A percentile compares a stretch with the other conserved stretches of the same genome.
These are phyloP conservation scores for Chaetomium strumarium DNA, from an alignment of 2,329 filamentous ascomycete species.

Conservation along the genomic window DNA sequence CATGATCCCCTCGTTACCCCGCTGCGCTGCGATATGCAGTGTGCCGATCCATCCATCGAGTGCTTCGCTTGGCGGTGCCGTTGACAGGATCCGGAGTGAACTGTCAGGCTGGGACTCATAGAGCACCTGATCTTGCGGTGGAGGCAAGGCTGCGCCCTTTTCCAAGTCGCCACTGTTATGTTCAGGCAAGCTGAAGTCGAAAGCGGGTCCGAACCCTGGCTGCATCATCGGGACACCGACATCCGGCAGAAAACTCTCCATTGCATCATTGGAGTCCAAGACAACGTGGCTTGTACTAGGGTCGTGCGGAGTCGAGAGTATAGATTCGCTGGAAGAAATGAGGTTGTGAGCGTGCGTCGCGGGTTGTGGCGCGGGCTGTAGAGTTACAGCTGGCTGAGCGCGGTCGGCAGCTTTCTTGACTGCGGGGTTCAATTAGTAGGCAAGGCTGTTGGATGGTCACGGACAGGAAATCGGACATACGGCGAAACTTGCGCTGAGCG, in stretches of 20 bases:
- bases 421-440: not conserved
- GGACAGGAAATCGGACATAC: not conserved
- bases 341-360: too few relatives aligned
- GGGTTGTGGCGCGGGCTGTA: too few relatives aligned
- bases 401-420: not conserved
- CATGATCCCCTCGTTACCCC: constrained; percentile 5
- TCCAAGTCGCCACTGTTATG: too few relatives aligned
- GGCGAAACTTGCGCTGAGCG: constrained; percentile 1
- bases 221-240: too few relatives aligned
- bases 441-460: not conserved
- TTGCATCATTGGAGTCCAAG: not conserved
- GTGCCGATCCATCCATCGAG: not conserved
- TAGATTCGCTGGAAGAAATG: too few relatives aligned
- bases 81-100: not conserved
- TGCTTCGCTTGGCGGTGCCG: not conserved
- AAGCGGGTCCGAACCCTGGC: not conserved
- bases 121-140: not conserved
- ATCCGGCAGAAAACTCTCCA: not conserved
- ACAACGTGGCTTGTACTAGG: too few relatives aligned
- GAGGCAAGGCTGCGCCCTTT: too few relatives aligned
- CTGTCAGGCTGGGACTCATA: not conserved
- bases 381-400: too few relatives aligned
- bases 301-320: too few relatives aligned
- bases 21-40: constrained; percentile 9
- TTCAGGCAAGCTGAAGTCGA: not conserved